Conservation (phyloP, 140 eudicot genomes). For the Erigeron philadelphicus region DNA sequence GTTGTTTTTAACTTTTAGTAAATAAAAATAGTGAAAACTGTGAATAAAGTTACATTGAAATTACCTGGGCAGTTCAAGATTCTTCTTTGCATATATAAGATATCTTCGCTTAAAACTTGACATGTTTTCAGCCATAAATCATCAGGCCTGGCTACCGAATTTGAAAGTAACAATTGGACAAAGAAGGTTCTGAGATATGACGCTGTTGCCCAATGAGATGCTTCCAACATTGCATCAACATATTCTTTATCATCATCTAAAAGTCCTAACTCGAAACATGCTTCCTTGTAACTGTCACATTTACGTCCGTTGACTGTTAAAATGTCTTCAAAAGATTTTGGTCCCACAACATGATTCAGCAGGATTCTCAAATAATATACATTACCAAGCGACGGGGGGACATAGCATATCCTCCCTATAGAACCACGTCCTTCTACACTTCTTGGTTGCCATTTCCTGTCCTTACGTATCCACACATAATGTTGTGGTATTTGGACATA, state of each 20-base stretch:
- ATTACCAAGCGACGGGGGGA: background rate
- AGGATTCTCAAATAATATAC: background rate
- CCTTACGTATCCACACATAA: background rate
- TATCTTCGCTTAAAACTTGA: too few relatives aligned
- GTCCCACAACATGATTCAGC: background rate
- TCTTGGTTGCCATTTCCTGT: background rate
- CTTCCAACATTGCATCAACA: background rate
- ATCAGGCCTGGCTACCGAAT: background rate
- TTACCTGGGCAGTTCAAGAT: too few relatives aligned
- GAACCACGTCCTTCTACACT: too few relatives aligned
- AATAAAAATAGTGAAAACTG: too few relatives aligned
- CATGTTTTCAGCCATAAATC: background rate
- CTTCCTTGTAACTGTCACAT: background rate
- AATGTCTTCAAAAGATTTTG: background rate
- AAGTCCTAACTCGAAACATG: background rate
- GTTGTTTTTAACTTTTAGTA: too few relatives aligned
- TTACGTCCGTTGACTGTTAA: background rate
- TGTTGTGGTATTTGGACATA: background rate
- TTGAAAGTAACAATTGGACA: background rate
- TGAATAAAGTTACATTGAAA: too few relatives aligned
- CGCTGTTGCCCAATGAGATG: background rate
- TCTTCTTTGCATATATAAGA: too few relatives aligned
- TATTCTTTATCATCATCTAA: background rate
- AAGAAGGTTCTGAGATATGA: too few relatives aligned
- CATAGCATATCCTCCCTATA: background rate